Evolutionary conservation across 108 stramenopile genomes (phyloP), one percentile per base, ranked within the genome.

Genomic region (Nitzschia sp.): DNA sequence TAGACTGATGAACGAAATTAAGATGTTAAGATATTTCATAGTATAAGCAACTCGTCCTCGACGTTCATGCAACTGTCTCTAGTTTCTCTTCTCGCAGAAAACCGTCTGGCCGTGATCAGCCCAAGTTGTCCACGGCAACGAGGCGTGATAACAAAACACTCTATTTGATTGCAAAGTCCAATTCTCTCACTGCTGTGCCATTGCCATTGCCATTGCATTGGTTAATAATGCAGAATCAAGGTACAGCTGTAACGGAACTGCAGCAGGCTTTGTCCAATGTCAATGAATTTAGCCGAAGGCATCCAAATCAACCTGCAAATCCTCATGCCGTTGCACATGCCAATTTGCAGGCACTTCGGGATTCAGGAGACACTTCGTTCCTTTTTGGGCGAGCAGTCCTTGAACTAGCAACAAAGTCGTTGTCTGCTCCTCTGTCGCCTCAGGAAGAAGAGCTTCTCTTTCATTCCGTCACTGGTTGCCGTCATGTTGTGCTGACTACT

Each of bases 391-490:
- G 89, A 10, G 70, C 76, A 0, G 63, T 87, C 24, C 50, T 93
- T 22, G 92, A 93, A 68, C 41, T 85, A 3, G 26, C 53, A 51
- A 41, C 53, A 17, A 41, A 44, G 26, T 48, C 43, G 24, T 41
- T 52, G n/a, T 48, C 17, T 1, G 68, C 39, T 40, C 42, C 63
- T 34, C 71, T 43, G 12, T 22, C 59, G 10, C 53, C 60, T 40
- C 67, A 80, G 29, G 70, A 86, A 46, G 88, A 87, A 65, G 82
- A 89, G 57, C 69, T 93, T 8, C 46, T 91, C 10, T 93, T 90
- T 63, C 92, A 93, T 60, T 93, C 88, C 56, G 73, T 84, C 5
- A 81, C 85, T 11, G 92, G 92, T 51, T 68, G 76, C 40, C 84
- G 92, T 21, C 86, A 89, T 51, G 86, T 89, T 11, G 10, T 85